These are phyloP conservation scores for Diaporthe nobilis DNA, from an alignment of 2,329 filamentous ascomycete species.

Conservation along the genomic window DNA sequence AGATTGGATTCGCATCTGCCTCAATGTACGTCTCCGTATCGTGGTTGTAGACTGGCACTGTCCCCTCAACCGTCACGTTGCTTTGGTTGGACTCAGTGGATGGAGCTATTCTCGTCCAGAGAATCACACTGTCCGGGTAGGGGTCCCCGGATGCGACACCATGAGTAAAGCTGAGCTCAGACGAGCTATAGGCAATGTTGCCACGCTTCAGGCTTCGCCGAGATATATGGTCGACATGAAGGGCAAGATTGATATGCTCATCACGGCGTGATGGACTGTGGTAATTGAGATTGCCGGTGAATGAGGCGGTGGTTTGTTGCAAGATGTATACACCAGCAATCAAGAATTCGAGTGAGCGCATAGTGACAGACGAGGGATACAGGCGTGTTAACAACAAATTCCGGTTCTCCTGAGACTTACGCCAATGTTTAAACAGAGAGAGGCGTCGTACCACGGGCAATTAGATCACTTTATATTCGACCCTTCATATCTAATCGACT, in stretches of 20 bases:
- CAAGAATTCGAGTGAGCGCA: neutral
- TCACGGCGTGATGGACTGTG: slow-evolving; percentile 66
- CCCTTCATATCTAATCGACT: too few relatives aligned
- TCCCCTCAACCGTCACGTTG: slow-evolving; percentile 57
- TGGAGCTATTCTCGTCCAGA: slow-evolving; percentile 60
- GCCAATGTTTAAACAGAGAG: neutral
- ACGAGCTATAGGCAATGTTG: slow-evolving; percentile 57
- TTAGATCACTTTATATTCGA: neutral
- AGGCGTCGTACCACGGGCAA: neutral
- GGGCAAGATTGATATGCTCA: slow-evolving; percentile 70
- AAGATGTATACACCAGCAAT: neutral
- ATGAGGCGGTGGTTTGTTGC: neutral
- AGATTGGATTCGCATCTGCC: slow-evolving; percentile 73
- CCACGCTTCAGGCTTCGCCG: slow-evolving; percentile 62
- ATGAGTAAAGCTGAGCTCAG: slow-evolving; percentile 71
- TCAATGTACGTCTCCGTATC: slow-evolving; percentile 60
- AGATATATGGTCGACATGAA: slow-evolving; percentile 70
- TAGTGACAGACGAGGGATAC: neutral
- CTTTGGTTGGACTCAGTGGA: slow-evolving; percentile 60
- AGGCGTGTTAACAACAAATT: neutral
- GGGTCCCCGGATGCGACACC: slow-evolving; percentile 65
- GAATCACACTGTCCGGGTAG: slow-evolving; percentile 68
- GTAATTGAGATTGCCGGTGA: slow-evolving; percentile 68
- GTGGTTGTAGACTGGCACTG: slow-evolving; percentile 57
- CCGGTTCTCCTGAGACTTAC: neutral